Evolutionary conservation across 176 grass and related monocot species (phyloP).

Genomic region (Avena atlantica): DNA sequence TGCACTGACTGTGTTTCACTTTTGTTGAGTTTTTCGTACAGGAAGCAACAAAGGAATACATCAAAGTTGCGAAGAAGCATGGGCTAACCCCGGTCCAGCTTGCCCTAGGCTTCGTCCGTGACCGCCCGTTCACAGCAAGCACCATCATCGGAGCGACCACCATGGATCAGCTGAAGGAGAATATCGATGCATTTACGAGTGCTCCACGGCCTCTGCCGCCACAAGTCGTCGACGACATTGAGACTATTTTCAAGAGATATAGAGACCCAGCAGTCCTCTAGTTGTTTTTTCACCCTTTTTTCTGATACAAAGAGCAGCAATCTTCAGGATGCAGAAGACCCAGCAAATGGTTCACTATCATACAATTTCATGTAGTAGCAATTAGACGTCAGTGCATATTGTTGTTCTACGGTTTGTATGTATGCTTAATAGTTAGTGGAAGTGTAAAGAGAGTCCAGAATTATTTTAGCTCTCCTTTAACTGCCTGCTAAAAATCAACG

Average conservation of each 20-base stretch:
- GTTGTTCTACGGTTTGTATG: background rate
- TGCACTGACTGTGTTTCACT: background rate
- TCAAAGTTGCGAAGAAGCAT: conserved; percentile 75
- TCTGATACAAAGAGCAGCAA: background rate
- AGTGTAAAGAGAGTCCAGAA: too few species aligned
- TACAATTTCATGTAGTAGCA: background rate
- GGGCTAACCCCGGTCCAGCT: conserved; percentile 38
- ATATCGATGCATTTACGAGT: conserved; percentile 63
- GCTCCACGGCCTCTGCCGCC: conserved; percentile 64
- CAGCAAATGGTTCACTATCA: background rate
- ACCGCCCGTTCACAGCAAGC: conserved; percentile 74
- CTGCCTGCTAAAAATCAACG: background rate
- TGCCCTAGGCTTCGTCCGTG: conserved; percentile 76
- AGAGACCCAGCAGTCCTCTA: too few species aligned
- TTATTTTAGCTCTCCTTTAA: background rate
- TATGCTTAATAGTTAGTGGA: background rate
- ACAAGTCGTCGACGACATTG: conserved; percentile 58
- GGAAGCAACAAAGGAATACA: conserved; percentile 73
- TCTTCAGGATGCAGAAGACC: background rate
- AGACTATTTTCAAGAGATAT: background rate
- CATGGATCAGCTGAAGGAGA: conserved; percentile 81
- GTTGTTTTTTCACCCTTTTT: background rate
- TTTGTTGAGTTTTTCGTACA: conserved; percentile 25
- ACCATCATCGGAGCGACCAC: conserved; percentile 87
- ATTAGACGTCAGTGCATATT: background rate